Evolutionary conservation across 1,139 yeast species (phyloP).

Genomic region (Sugiyamaella castrensis): DNA sequence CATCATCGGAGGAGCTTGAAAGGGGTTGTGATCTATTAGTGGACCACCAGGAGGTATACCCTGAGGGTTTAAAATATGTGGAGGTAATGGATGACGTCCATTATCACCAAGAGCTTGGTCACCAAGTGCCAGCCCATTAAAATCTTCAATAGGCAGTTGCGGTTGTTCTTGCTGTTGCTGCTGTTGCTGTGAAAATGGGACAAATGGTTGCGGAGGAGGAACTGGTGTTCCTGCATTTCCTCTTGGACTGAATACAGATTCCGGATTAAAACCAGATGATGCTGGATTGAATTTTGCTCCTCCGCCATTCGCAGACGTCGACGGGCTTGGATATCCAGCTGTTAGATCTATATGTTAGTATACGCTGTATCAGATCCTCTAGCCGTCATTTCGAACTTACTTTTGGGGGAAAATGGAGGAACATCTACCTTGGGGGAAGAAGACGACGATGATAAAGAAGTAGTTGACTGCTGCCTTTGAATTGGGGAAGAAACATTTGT

Average conservation of each 20-base stretch:
- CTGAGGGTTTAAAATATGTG: background rate
- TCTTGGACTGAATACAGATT: slow-evolving; percentile 23
- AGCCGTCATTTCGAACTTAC: slow-evolving; percentile 7
- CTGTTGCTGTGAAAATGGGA: slow-evolving; percentile 1
- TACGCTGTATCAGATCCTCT: background rate
- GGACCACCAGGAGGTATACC: background rate
- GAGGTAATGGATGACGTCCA: background rate
- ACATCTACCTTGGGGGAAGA: slow-evolving; percentile 14
- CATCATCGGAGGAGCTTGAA: slow-evolving; percentile 5
- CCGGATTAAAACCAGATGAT: slow-evolving; percentile 23
- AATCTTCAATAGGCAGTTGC: slow-evolving; percentile 14
- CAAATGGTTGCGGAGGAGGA: background rate
- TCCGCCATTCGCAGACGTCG: slow-evolving; percentile 6
- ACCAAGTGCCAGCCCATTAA: slow-evolving; percentile 12
- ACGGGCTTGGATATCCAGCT: background rate
- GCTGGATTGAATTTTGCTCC: slow-evolving; percentile 20
- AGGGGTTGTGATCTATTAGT: background rate
- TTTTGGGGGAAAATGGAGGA: slow-evolving; percentile 50
- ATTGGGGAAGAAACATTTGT: slow-evolving; percentile 18
- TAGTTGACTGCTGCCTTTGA: slow-evolving; percentile 15
- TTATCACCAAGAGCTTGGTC: background rate
- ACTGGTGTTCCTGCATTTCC: slow-evolving; percentile 7
- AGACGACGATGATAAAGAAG: slow-evolving; percentile 17
- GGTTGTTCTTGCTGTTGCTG: slow-evolving; percentile 15
- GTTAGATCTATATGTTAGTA: background rate